Evolutionary conservation across 78 protist species (phyloP).

Genomic region (Creolimax fragrantissima): DNA sequence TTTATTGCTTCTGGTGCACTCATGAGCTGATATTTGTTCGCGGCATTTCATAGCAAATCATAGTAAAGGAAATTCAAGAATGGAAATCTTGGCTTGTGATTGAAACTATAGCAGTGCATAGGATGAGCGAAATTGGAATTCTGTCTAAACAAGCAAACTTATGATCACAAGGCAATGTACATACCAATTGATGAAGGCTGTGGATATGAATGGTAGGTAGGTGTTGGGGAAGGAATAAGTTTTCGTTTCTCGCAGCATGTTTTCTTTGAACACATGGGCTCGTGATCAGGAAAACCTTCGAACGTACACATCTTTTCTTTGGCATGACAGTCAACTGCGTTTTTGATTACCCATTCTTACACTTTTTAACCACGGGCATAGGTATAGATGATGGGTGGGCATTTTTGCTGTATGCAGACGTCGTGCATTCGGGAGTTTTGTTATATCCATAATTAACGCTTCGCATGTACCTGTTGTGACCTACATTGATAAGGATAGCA

Average conservation of each 20-base stretch:
- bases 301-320: not conserved
- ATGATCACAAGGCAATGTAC: too few species aligned
- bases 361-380: not conserved
- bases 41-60: not conserved
- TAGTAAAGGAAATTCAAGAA: too few species aligned
- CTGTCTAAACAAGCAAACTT: too few species aligned
- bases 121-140: too few species aligned
- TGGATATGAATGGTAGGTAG: not conserved
- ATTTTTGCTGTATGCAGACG: not conserved
- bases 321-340: not conserved
- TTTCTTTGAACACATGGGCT: not conserved
- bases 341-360: not conserved
- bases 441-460: too few species aligned
- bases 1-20: not conserved
- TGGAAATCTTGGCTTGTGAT: too few species aligned
- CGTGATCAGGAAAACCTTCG: not conserved
- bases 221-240: not conserved
- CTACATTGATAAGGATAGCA: too few species aligned
- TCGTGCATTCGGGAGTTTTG: too few species aligned
- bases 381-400: not conserved
- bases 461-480: too few species aligned
- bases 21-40: not conserved
- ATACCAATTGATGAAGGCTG: too few species aligned
- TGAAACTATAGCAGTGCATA: too few species aligned
- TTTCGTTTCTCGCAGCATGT: not conserved